Base-by-base conservation (phyloP, 331 rosid species). In the Dryas integrifolia region DNA sequence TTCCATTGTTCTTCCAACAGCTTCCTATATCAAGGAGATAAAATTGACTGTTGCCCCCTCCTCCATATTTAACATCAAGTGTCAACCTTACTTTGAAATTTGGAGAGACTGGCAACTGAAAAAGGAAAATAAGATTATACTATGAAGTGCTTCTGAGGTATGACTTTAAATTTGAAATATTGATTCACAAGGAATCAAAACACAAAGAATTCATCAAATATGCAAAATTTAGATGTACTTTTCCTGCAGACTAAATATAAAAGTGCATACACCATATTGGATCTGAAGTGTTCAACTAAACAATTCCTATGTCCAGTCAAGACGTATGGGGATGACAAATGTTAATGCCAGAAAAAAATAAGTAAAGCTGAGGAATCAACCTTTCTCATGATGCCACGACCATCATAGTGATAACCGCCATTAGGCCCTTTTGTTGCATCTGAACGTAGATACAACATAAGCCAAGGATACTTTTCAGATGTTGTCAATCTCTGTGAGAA, bases 1-100 rank as follows among this genome's bases (percentile, higher is more conserved):
- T 73, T 40, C 88, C 88, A 77, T 83, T 71, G 77, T 83, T 86
- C 90, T 86, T 86, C 90, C 88, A 86, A 71, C 85, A 83, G 58
- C 90, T 83, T 63, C 90, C 90, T 49, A 86, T 81, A 78, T 86
- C 88, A 16, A 81, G 71, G 16, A 81, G 84, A 73, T 83, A 86
- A 70, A 86, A 86, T 18, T 86, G 90, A 21, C 85, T 83, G 83
- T 79, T 73, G 5, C 43, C 10, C 9, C 90, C 88, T 57, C 90
- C 88, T 26, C 90, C 90, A 13, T 47, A 58, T 77, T 51, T 81
- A 6, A 83, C 77, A 61, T 83, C 73, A 10, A 86, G 86, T 51
- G 80, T 86, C 61, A 86, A 58, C 57, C 69, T 81, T 39, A 86
- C 90, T 67, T 79, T 86, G 38, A 86, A 86, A 68, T 86, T 75